Percentiles rank a stretch among this genome's conserved stretches.
phyloP scores from a whole-genome alignment of 2,329 filamentous ascomycete species.

The Ophiostoma montium region DNA sequence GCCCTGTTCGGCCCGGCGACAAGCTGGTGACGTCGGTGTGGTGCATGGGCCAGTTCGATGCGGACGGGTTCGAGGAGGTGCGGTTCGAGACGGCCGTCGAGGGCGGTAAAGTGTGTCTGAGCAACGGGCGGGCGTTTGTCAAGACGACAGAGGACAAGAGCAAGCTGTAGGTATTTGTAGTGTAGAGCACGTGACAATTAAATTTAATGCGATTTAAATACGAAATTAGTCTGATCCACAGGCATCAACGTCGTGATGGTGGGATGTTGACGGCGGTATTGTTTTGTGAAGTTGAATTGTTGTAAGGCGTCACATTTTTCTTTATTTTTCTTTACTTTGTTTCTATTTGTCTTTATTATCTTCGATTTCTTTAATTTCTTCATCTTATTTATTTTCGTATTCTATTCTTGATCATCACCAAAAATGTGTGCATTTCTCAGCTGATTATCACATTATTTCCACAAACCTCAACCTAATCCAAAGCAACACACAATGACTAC shows the following conservation, averaged over 20 bases:
- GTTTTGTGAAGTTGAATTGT: background rate
- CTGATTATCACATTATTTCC: too few species aligned
- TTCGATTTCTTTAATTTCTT: background rate
- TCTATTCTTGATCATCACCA: too few species aligned
- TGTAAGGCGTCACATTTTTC: background rate
- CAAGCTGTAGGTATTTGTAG: conserved; percentile 37
- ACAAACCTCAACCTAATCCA: too few species aligned
- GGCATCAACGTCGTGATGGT: background rate
- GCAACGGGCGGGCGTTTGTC: conserved; percentile 71
- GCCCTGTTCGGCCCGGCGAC: conserved; percentile 70
- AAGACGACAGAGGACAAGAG: conserved; percentile 46
- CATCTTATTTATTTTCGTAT: background rate
- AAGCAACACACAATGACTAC: background rate
- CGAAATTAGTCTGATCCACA: background rate
- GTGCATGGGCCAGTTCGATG: conserved; percentile 68
- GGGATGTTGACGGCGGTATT: background rate
- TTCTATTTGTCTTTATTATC: background rate
- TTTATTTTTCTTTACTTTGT: background rate
- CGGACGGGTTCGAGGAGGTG: conserved; percentile 68
- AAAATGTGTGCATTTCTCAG: too few species aligned
- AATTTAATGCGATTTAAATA: background rate
- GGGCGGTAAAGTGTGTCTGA: conserved; percentile 71
- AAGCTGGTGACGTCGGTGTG: conserved; percentile 72
- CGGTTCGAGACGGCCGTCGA: conserved; percentile 67
- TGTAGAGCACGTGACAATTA: background rate